These are phyloP conservation scores for Leccinellum luteum DNA, from an alignment of 768 basidiomycete genomes.

Conservation along the genomic window DNA sequence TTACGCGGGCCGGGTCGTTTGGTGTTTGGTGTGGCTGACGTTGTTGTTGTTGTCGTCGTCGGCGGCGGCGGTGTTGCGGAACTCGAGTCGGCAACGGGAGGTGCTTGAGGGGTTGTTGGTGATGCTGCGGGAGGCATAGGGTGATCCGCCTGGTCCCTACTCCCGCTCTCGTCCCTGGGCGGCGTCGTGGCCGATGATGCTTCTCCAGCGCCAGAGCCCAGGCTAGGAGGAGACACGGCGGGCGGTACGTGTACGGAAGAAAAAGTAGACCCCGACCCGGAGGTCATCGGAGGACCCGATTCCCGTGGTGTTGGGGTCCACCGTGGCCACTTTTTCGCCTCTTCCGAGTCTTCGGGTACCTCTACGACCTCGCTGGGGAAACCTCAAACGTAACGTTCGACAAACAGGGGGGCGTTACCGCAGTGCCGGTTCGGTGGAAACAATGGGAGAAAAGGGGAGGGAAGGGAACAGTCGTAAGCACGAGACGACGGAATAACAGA, in stretches of 20 bases:
- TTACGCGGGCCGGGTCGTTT: slow-evolving; percentile 67
- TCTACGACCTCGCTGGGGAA: slow-evolving; percentile 66
- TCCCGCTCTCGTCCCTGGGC: not conserved
- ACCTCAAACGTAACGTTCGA: not conserved
- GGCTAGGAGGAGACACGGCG: not conserved
- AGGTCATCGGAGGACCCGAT: not conserved
- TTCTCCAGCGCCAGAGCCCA: not conserved
- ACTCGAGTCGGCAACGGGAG: not conserved
- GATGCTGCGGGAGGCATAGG: not conserved
- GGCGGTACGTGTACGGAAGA: not conserved
- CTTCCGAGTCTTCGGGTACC: slow-evolving; percentile 68
- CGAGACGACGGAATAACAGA: not conserved
- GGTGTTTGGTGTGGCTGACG: not conserved
- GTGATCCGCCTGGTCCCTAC: not conserved
- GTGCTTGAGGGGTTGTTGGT: not conserved
- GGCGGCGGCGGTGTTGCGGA: not conserved
- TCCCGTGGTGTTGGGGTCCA: slow-evolving; percentile 31
- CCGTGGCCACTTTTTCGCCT: slow-evolving; percentile 73
- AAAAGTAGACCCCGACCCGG: slow-evolving; percentile 1
- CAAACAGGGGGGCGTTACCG: too few species aligned
- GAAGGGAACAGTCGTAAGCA: not conserved
- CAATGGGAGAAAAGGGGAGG: too few species aligned
- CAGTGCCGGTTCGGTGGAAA: too few species aligned
- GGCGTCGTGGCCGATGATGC: not conserved
- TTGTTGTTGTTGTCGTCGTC: not conserved